Conservation (phyloP, 78 protist species). For the Guillardia theta region DNA sequence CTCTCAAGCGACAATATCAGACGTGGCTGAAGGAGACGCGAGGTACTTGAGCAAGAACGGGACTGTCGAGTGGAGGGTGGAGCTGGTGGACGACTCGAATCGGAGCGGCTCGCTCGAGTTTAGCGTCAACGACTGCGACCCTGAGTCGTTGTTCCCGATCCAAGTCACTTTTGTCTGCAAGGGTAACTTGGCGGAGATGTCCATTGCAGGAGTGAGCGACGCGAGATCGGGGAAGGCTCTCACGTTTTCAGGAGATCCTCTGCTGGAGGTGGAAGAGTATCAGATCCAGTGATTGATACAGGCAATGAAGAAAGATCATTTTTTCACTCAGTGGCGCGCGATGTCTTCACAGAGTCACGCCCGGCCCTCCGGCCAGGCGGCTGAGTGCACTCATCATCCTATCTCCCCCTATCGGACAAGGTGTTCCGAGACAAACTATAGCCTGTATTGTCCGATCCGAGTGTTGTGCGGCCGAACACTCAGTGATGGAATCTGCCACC, state of each 20-base stretch:
- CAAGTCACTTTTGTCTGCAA: constrained; percentile 26
- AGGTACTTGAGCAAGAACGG: background rate
- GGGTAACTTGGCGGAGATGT: background rate
- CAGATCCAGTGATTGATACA: background rate
- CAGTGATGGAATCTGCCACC: too few species aligned
- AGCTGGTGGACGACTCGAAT: constrained; percentile 39
- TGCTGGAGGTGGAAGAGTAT: constrained; percentile 14
- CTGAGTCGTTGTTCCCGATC: constrained; percentile 69
- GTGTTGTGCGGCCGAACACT: too few species aligned
- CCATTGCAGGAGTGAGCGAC: background rate
- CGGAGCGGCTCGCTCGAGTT: background rate
- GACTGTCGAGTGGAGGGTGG: constrained; percentile 4
- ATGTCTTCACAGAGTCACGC: too few species aligned
- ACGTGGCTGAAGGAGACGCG: background rate
- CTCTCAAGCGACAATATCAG: background rate
- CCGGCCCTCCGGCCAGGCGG: too few species aligned
- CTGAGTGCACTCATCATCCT: too few species aligned
- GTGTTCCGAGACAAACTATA: too few species aligned
- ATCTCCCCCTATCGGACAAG: too few species aligned
- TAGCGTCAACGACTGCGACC: background rate
- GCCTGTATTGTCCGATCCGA: too few species aligned
- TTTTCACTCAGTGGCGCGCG: too few species aligned
- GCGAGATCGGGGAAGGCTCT: background rate
- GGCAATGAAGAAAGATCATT: too few species aligned
- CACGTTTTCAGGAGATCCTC: background rate